A percentile compares a stretch with the other conserved stretches of the same genome.
Evolutionary conservation across 208 protist species (phyloP).

Genomic region (Trypanosoma vivax): DNA sequence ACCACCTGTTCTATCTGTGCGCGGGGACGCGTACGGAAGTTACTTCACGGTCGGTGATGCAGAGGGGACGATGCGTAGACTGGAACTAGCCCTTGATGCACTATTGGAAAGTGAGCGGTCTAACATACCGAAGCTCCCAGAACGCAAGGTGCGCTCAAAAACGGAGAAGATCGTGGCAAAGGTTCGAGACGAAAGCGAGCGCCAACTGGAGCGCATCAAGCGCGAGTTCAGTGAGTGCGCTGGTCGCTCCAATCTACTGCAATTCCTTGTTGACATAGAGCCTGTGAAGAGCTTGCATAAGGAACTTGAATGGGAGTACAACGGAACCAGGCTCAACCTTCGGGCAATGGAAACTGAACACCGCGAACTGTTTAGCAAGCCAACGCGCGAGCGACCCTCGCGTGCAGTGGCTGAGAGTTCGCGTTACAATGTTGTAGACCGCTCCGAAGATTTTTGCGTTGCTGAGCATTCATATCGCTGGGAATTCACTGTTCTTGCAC

Average conservation of each 20-base stretch:
- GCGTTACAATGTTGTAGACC: conserved; percentile 20
- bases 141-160: conserved; percentile 39
- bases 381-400: neutral
- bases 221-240: conserved; percentile 22
- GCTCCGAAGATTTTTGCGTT: conserved; percentile 60
- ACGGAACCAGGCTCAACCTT: conserved; percentile 7
- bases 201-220: conserved; percentile 39
- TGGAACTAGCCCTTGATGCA: conserved; percentile 27
- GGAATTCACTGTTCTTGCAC: conserved; percentile 54
- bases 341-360: conserved; percentile 3
- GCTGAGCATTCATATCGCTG: conserved; percentile 60
- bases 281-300: conserved; percentile 26
- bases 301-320: conserved; percentile 28
- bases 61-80: conserved; percentile 35
- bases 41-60: conserved; percentile 36
- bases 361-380: neutral
- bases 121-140: conserved; percentile 18
- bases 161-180: conserved; percentile 39
- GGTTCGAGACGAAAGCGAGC: conserved; percentile 38
- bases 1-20: conserved; percentile 19
- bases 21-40: conserved; percentile 22
- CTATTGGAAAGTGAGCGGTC: conserved; percentile 5
- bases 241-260: conserved; percentile 26
- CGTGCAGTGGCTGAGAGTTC: conserved; percentile 7
- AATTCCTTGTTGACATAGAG: conserved; percentile 52